Evolutionary conservation across 176 grass and related monocot species (phyloP), one percentile per base, ranked within the genome.

Genomic region (Calamus simplicifolius): DNA sequence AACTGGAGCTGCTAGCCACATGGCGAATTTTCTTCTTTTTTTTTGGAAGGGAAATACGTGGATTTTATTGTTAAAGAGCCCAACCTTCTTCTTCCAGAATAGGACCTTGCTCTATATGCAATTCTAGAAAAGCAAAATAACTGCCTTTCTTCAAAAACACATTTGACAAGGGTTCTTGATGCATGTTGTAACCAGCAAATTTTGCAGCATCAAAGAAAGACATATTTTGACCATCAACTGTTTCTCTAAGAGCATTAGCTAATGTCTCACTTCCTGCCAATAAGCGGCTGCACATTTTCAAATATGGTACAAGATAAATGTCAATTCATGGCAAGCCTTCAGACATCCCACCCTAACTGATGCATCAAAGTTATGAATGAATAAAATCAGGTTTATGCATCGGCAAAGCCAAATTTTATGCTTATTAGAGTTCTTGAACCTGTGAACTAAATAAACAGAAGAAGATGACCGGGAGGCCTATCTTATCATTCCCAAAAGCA

Each of bases 101-200:
- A 52, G 93, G 93, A 25, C 87, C 87, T 73, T 98, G 84, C 60
- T 98, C 87, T 66, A 98, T 98, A 58, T 98, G 93, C 72, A 98
- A 75, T 81, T 98, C 87, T 69, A 98, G 62, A 83, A 98, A 92
- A 79, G 81, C 75, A 78, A 73, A 88, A 68, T 98, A 98, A 30
- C 54, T 83, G 43, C 75, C 79, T 81, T 88, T 71, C 59, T 80
- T 87, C 73, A 88, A 50, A 76, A 88, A 74, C 49, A 98, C 64
- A 58, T 75, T 85, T 27, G 69, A 69, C 28, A 98, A 70, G 50
- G 85, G 70, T 5, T 91, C 73, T 62, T 74, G 60, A 48, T 52
- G 52, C 56, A 81, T 76, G 62, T 82, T 77, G 67, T 98, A 98
- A 26, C 87, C 87, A 71, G 81, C 87, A 80, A 77, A 75, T 57